Base-by-base conservation (phyloP, 805 yeast genomes). In the Cyberlindnera amylophila region DNA sequence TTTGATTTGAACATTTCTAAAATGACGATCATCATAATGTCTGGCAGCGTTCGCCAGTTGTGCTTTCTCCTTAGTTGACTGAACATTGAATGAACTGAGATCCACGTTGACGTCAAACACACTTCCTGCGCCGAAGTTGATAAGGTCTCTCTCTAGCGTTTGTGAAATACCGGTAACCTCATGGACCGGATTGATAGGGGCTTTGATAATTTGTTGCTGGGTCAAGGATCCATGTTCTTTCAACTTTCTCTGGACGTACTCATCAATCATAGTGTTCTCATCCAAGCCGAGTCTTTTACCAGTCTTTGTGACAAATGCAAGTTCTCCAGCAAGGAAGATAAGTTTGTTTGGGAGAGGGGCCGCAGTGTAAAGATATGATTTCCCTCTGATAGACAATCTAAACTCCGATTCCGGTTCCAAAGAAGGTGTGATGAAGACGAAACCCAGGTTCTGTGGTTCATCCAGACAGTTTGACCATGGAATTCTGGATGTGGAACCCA, bases 341-440 rank as follows among this genome's bases (percentile, higher is more conserved):
- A 72, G 45, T 42, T 61, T 64, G 32, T 64, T 56, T 1, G 82
- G 82, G 5, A 72, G 56, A 8, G 68, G 65, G 2, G 79, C 75
- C 38, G 59, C 65, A 1, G 70, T 57, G 52, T 67, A 68, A 6
- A 72, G 58, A 42, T 69, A 72, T 0, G 74, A 65, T 49, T 69
- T 69, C 3, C 62, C 70, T 47, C 72, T 59, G 13, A 68, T 49
- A 15, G 64, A 58, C 27, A 66, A 52, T 49, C 72, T 57, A 42
- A 60, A 64, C 42, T 61, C 68, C 4, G 65, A 55, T 46, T 67
- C 71, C 24, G 64, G 65, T 11, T 54, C 54, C 30, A 57, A 41
- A 2, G 59, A 52, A 14, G 62, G 59, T 2, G 44, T 57, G 14
- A 55, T 51, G 32, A 57, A 57, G 7, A 56, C 61, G 39, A 57